Evolutionary conservation across 1,284 basidiomycete species (phyloP), one percentile per base, ranked within the genome.

Genomic region (Megacollybia platyphylla): DNA sequence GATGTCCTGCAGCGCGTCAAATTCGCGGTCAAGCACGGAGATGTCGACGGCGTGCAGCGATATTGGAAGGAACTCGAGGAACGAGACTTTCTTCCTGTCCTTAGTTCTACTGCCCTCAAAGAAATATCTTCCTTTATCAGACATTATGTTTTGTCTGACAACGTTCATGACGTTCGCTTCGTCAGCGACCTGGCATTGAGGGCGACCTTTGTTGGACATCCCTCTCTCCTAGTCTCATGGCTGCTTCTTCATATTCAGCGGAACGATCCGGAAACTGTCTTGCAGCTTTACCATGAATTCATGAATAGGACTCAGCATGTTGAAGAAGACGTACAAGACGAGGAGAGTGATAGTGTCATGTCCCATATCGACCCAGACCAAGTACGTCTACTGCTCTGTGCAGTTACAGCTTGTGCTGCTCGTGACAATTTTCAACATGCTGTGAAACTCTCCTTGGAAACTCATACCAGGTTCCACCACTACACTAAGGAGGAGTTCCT

Each of bases 341-440:
- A 41, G 24, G n/a, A n/a, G n/a, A 13, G 42, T 7, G 40, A 49
- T 9, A 51, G 50, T 7, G 34, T 40, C 28, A 45, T 48, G 27
- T 53, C 53, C 5, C 46, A 44, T 26, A 50, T 50, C 2, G 46
- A 42, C 1, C 46, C 51, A 36, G 40, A 40, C 20, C 62, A 57
- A 18, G 51, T 59, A 30, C 59, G 64, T 2, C 52, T 79, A 31
- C 58, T 81, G 29, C 60, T 79, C 28, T 63, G 65, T 5, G 71
- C 64, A 2, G 58, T 75, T 11, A 62, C 72, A n/a, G 83, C 84
- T 8, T 61, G 76, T 55, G 73, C 76, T 3, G 67, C 75, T 54
- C 58, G 60, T 29, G 59, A 72, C 51, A 63, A 67, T 20, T 82
- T 85, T 49, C 51, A 57, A 7, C 64, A 57, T 31, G 79, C 81